Conservation (phyloP, 2,329 filamentous ascomycete genomes). For the Verticillium albo-atrum region DNA sequence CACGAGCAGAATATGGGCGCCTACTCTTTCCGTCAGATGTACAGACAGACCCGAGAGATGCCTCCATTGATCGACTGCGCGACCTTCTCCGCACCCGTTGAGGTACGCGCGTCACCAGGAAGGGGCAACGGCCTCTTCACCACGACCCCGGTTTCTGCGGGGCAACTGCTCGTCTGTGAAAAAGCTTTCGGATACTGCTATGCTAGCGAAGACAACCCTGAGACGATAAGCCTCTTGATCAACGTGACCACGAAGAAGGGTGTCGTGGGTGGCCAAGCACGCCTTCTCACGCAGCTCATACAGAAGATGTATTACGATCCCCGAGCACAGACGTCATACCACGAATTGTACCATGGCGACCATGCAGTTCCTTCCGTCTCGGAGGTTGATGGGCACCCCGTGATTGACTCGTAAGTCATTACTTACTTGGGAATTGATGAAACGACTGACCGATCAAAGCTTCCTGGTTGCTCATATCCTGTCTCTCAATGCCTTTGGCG, state of each 20-base stretch:
- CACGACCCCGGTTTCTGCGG: conserved; percentile 37
- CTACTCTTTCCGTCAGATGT: conserved; percentile 34
- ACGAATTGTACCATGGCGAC: conserved; percentile 32
- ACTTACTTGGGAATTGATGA: neutral
- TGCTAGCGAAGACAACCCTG: conserved; percentile 13
- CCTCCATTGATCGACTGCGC: conserved; percentile 42
- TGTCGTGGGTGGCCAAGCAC: conserved; percentile 30
- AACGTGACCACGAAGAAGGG: conserved; percentile 26
- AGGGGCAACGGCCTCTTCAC: conserved; percentile 48
- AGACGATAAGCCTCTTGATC: conserved; percentile 25
- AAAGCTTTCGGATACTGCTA: conserved; percentile 46
- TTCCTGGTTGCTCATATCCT: conserved; percentile 41
- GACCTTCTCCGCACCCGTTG: conserved; percentile 36
- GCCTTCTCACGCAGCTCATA: conserved; percentile 32
- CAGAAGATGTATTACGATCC: conserved; percentile 43
- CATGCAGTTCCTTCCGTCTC: conserved; percentile 25
- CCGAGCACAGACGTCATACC: conserved; percentile 24
- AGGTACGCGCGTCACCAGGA: conserved; percentile 31
- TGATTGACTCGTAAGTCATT: conserved; percentile 40
- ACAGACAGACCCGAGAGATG: conserved; percentile 25
- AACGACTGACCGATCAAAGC: conserved; percentile 16
- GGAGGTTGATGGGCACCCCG: conserved; percentile 27
- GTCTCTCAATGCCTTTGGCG: conserved; percentile 37
- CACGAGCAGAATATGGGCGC: conserved; percentile 31
- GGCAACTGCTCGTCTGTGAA: conserved; percentile 50